Evolutionary conservation across 352 stramenopile species (phyloP), one percentile per base, ranked within the genome.

Genomic region (Phytophthora pini): DNA sequence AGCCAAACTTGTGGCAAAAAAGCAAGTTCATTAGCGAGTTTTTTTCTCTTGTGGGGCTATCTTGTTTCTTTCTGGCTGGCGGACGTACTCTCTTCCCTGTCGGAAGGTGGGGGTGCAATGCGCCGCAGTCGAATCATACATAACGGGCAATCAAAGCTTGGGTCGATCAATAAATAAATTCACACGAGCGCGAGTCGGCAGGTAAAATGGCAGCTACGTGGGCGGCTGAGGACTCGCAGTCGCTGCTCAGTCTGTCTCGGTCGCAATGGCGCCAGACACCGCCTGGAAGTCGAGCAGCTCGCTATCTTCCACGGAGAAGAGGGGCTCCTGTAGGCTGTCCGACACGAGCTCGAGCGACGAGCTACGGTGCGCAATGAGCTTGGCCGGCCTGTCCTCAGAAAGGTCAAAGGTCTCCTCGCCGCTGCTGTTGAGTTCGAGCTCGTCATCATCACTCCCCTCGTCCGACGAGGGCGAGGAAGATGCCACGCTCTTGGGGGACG

Each of bases 261-360:
- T 53, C 26, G 54, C 57, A 27, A 13, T 43, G 24, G 63, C 49
- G 17, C 38, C 64, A 32, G 68, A 66, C 7, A 56, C 47, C 29
- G 59, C 56, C 34, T 78, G 70, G 59, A 93, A 93, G 70, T 93
- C 70, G 47, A 93, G 75, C 12, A 90, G 68, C 49, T 86, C 76
- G 56, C 70, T 82, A 54, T 93, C 84, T 68, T 90, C 82, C 41
- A 80, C 76, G 8, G 79, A 78, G 29, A 91, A 89, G 61, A 80
- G 83, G 55, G 74, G 76, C 53, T 93, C 84, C 54, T 93, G 84
- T 29, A 93, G 59, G 39, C 88, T 89, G 79, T 93, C 84, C 13
- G 82, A 89, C 56, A 93, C 70, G 34, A 93, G 76, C 55, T 89
- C 79, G 10, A 93, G 79, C 63, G 77, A 80, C 32, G 72, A 56